Base-by-base conservation (phyloP, 2,329 filamentous ascomycete species). In the Sphaerulina populicola region DNA sequence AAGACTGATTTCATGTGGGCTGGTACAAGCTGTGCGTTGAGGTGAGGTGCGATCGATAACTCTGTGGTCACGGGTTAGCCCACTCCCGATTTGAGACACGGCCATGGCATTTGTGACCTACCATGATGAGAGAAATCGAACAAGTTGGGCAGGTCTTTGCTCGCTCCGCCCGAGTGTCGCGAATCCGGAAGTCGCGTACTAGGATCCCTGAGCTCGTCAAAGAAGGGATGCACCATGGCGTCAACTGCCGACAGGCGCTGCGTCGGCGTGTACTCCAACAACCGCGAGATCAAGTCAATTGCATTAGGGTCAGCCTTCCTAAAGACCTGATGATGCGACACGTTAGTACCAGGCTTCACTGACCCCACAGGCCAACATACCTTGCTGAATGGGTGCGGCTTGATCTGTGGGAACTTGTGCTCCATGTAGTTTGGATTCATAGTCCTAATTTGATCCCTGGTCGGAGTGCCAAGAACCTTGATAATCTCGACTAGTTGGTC, bases 401-500 rank as follows among this genome's bases (percentile, higher is more conserved):
- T 98, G 76, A 98, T 98, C 72, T 98, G 93, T 43, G 93, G 93
- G 73, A 98, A 98, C 76, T 97, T 97, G 76, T 98, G 93, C 75
- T 98, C 93, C 93, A 98, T 98, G 73, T 98, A 98, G 73, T 98
- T 98, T 53, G 93, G 93, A 72, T 98, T 98, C 93, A 98, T 98
- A 60, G 93, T 98, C 62, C 93, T 87, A 66, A 98, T 98, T 72
- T 98, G 93, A 70, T 98, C 93, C 59, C 93, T 81, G 33, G 93
- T 97, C 14, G 93, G 93, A 14, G 93, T 98, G 54, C 93, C 93
- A 55, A 98, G 76, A 47, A 98, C 91, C 75, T 98, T 98, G 78
- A 98, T 98, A 69, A 98, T 98, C 72, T 98, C 93, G 41, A 98
- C 93, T 44, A 98, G 77, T 70, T 98, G 93, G 68, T 98, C 93